Percentiles rank a stretch among this genome's conserved stretches.
phyloP scores from a whole-genome alignment of 2,329 filamentous ascomycete species.

The Rutstroemia sp. region DNA sequence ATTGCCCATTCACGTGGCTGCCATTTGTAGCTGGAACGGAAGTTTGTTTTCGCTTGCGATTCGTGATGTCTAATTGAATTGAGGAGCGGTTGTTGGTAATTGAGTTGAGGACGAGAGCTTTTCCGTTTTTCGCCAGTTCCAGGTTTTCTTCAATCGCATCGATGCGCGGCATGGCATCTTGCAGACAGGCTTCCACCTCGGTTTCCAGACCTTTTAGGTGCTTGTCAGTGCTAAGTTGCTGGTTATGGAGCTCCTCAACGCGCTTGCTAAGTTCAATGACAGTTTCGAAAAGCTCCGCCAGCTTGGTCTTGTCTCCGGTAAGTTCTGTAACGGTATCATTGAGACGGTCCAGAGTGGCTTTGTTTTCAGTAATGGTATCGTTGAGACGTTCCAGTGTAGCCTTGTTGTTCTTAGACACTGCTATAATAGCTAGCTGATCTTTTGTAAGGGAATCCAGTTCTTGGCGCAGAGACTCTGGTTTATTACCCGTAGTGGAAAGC shows the following conservation, averaged over 20 bases:
- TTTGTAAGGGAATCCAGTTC: background rate
- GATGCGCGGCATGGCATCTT: no score
- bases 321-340: no score
- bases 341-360: background rate
- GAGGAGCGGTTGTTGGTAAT: background rate
- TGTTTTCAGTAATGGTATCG: background rate
- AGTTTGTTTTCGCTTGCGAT: background rate
- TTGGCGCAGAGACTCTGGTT: slow-evolving; percentile 2
- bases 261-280: no score
- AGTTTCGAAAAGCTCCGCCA: no score
- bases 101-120: no score
- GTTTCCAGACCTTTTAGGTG: no score
- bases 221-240: no score
- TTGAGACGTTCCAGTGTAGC: background rate
- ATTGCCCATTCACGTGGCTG: background rate
- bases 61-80: background rate
- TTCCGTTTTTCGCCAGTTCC: no score
- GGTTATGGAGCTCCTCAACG: no score
- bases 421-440: background rate
- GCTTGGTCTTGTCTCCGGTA: no score
- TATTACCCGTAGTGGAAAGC: background rate
- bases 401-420: background rate
- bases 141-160: no score
- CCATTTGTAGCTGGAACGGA: background rate
- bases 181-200: no score